These are phyloP conservation scores for Claviceps sp. DNA, from an alignment of 2,329 filamentous ascomycete genomes.

Conservation along the genomic window DNA sequence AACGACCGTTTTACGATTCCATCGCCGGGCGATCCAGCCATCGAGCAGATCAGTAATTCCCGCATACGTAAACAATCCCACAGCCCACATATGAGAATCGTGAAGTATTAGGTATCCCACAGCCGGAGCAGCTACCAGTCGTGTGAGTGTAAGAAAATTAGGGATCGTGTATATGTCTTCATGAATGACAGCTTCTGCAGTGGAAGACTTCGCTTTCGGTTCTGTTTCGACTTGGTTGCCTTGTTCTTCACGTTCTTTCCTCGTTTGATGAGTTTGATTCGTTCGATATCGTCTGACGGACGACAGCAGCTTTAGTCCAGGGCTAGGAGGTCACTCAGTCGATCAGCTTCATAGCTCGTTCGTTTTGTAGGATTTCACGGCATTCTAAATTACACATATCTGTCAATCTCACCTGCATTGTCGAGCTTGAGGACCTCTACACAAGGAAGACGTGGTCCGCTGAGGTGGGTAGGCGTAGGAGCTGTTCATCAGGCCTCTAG, in stretches of 20 bases:
- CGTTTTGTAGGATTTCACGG: too few species aligned
- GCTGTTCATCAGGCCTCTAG: not conserved
- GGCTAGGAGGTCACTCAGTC: not conserved
- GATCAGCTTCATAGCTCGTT: not conserved
- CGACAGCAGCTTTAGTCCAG: not conserved
- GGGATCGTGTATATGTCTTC: conserved; percentile 98
- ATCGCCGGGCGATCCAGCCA: conserved; percentile 81
- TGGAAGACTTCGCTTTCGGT: not conserved
- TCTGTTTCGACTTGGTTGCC: not conserved
- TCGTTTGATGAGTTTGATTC: not conserved
- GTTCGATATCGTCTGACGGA: not conserved
- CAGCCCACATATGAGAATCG: conserved; percentile 63
- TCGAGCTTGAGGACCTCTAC: not conserved
- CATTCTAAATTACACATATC: not conserved
- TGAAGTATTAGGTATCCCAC: conserved; percentile 83
- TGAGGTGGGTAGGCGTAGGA: too few species aligned
- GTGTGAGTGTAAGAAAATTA: conserved; percentile 80
- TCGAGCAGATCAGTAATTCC: conserved; percentile 86
- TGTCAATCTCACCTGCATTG: not conserved
- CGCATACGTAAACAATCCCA: conserved; percentile 83
- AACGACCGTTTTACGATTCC: conserved; percentile 83
- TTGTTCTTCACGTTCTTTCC: not conserved
- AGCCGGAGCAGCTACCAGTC: conserved; percentile 67
- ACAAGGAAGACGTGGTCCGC: not conserved
- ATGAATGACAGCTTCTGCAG: conserved; percentile 24